Conservation (phyloP, 2,329 filamentous ascomycete genomes). For the Dothidotthia symphoricarpi region DNA sequence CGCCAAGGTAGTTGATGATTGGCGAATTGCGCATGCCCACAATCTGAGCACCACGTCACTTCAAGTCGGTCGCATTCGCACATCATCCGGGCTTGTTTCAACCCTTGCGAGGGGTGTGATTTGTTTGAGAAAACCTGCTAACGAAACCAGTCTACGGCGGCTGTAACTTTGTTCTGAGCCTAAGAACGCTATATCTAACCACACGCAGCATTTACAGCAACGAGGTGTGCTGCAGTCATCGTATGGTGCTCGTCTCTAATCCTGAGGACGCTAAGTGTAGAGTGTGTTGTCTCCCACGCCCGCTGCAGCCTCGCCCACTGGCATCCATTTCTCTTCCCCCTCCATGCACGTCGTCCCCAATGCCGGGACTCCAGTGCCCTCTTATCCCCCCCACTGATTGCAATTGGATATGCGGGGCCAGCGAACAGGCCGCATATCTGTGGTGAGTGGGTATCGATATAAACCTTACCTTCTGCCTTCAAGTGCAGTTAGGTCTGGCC, state of each 20-base stretch:
- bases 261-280: constrained; percentile 21
- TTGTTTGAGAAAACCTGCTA: no score
- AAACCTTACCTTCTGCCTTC: constrained; percentile 11
- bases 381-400: constrained; percentile 21
- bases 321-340: constrained; percentile 18
- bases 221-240: neutral
- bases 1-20: constrained; percentile 1
- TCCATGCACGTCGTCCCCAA: constrained; percentile 13
- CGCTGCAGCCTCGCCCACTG: constrained; percentile 18
- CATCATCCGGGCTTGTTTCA: constrained; percentile 1
- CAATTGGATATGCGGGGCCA: constrained; percentile 28
- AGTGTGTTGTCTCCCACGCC: constrained; percentile 33
- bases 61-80: constrained; percentile 4
- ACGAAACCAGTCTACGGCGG: no score
- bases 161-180: no score
- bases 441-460: constrained; percentile 16
- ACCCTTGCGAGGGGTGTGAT: constrained; percentile 5
- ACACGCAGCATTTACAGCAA: no score
- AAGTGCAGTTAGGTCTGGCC: constrained; percentile 5
- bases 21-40: neutral
- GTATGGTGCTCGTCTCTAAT: neutral
- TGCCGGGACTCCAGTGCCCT: constrained; percentile 14
- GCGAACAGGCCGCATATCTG: constrained; percentile 21
- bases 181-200: no score
- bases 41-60: constrained; percentile 10